A percentile compares a stretch with the other conserved stretches of the same genome.
phyloP scores from a whole-genome alignment of 441 rosid species.

The Croton laevigatus region DNA sequence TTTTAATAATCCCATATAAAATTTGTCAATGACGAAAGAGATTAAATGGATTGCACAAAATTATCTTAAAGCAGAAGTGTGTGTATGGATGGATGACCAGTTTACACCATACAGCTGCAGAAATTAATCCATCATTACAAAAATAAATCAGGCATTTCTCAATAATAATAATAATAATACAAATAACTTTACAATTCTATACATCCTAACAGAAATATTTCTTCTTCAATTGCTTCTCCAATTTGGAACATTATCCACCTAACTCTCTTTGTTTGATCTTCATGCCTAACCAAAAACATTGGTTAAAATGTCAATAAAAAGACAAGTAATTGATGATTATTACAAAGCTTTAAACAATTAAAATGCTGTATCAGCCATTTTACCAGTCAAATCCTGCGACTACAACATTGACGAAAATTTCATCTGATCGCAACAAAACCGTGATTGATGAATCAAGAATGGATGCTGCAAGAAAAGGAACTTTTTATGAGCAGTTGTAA shows the following conservation, averaged over 20 bases:
- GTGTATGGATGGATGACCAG: no score
- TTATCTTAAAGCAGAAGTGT: background rate
- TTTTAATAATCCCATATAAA: background rate
- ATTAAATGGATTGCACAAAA: background rate
- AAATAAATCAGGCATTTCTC: background rate
- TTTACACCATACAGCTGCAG: background rate
- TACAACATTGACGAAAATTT: background rate
- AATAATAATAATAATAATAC: background rate
- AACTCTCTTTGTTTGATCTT: constrained; percentile 10
- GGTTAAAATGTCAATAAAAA: constrained; percentile 5
- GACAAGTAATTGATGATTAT: background rate
- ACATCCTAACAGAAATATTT: background rate
- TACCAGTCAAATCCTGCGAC: background rate
- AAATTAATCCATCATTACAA: background rate
- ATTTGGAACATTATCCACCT: constrained; percentile 7
- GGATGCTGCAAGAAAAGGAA: background rate
- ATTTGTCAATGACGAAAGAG: background rate
- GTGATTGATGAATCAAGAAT: background rate
- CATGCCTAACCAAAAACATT: constrained; percentile 3
- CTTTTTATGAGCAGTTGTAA: background rate
- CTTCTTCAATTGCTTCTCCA: background rate
- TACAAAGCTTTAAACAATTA: background rate
- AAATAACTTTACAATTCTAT: background rate
- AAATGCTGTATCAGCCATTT: no score
- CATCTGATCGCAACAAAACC: background rate